These are phyloP conservation scores for Ananas comosus DNA, from an alignment of 176 grass and related monocot genomes.

Conservation along the genomic window DNA sequence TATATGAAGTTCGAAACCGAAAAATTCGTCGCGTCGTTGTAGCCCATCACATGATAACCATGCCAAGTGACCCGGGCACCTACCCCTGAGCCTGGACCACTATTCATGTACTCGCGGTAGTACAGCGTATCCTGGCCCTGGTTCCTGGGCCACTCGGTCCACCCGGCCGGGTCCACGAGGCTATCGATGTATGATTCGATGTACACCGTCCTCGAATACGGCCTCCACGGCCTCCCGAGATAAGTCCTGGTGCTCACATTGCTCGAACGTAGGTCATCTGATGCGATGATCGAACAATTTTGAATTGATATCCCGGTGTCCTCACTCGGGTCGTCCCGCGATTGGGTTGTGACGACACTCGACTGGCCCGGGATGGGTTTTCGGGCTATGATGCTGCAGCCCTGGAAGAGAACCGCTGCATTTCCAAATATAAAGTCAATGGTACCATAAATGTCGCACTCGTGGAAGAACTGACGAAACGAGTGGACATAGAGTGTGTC, in stretches of 20 bases:
- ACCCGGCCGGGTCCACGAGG: constrained; percentile 41
- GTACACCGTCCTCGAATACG: constrained; percentile 44
- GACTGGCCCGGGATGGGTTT: constrained; percentile 36
- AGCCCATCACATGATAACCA: constrained; percentile 11
- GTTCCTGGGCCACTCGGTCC: constrained; percentile 39
- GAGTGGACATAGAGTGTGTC: constrained; percentile 86
- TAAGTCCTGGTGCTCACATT: background rate
- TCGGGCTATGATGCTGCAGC: constrained; percentile 46
- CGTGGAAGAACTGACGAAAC: constrained; percentile 75
- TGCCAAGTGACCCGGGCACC: constrained; percentile 16
- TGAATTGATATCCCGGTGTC: constrained; percentile 66
- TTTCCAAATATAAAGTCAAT: constrained; percentile 79
- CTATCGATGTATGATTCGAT: constrained; percentile 47
- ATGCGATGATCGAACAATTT: constrained; percentile 39
- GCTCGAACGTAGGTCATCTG: constrained; percentile 14
- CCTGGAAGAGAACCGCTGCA: constrained; percentile 69
- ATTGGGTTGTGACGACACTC: constrained; percentile 58
- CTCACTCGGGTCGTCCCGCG: constrained; percentile 40
- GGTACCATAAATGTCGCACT: constrained; percentile 67
- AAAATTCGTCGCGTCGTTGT: constrained; percentile 40
- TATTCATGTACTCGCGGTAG: constrained; percentile 27
- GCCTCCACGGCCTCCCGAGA: background rate
- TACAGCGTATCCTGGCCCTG: constrained; percentile 18
- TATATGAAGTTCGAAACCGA: constrained; percentile 49
- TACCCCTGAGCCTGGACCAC: constrained; percentile 14